Base-by-base conservation (phyloP, 305 asterid species). In the Fraxinus platypoda region DNA sequence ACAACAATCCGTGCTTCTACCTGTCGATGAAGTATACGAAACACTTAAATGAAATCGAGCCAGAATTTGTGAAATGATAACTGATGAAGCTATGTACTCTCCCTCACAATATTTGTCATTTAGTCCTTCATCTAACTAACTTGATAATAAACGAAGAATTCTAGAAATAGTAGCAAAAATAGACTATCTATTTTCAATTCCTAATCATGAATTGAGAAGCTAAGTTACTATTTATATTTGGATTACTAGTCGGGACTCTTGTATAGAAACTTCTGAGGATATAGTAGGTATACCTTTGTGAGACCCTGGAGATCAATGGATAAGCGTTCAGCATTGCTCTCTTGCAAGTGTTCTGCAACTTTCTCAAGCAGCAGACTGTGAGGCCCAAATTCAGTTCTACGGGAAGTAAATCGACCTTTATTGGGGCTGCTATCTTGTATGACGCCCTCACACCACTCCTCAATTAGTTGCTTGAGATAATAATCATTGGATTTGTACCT, bases 401-500 rank as follows among this genome's bases (percentile, higher is more conserved):
- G 79, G 59, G 91, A 82, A 85, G 85, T 78, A 43, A 84, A 84
- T 77, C 68, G 85, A 52, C 79, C 86, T 81, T 82, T 83, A 28
- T 87, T 82, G 81, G 17, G 81, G 70, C 75, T 81, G 77, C 85
- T 89, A 81, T 86, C 89, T 77, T 92, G 97, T 71, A 94, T 89
- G 84, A 94, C 93, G 34, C 97, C 98, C 90, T 95, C 99, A 85
- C 98, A 94, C 99, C 99, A 95, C 88, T 95, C 98, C 90, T 94
- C 98, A 74, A 95, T 90, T 34, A 95, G 92, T 86, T 90, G 97
- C 90, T 93, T 94, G 81, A 95, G 95, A 88, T 89, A 93, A 92
- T 92, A 86, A 86, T 95, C 99, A 81, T 93, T 94, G 79, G 97
- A 91, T 86, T 88, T 93, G 90, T 90, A 94, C 91, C 99, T 95